Evolutionary conservation across 345 rosid species (phyloP), one percentile per base, ranked within the genome.

Genomic region (Gossypium ekmanianum): DNA sequence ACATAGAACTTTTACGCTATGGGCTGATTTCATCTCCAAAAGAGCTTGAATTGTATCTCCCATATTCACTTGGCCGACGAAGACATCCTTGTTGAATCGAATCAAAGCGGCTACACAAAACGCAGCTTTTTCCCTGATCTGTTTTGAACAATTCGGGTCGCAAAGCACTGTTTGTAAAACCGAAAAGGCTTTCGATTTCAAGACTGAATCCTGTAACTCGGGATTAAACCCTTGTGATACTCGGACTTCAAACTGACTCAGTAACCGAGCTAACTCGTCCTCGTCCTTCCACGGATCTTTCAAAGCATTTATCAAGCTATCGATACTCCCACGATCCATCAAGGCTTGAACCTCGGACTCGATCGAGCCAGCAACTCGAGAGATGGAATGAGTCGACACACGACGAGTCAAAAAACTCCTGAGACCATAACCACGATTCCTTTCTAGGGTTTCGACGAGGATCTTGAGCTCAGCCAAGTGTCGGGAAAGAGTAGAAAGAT

Each of bases 261-360:
- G 71, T n/a, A 83, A 67, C 58, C 55, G 52, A 64, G 78, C 72
- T 77, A 87, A 57, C 79, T 81, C 89, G 58, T 89, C 84, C 50
- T 83, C 88, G 62, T 77, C 61, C 22, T 81, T 71, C 16, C 11
- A 29, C 7, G 74, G 74, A 20, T 81, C 86, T 57, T 82, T 65
- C 73, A 91, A 78, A 4, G 65, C 76, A 14, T 74, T 44, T 1
- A 77, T 66, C 26, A 91, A 76, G 47, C 68, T 85, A 67, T 87
- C 91, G 43, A 89, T 29, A 43, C 82, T 85, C 74, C 86, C 96
- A 5, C 96, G 85, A 66, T 91, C 93, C 57, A 91, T 91, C 96
- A 91, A 89, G 2, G 89, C 87, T 65, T 91, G 96, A 66, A 91
- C 86, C 79, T 91, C 91, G 0, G 74, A 72, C 86, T 77, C 91